phyloP scores from a whole-genome alignment of 495 filamentous ascomycete genomes.

The Astrothelium subdiscretum region DNA sequence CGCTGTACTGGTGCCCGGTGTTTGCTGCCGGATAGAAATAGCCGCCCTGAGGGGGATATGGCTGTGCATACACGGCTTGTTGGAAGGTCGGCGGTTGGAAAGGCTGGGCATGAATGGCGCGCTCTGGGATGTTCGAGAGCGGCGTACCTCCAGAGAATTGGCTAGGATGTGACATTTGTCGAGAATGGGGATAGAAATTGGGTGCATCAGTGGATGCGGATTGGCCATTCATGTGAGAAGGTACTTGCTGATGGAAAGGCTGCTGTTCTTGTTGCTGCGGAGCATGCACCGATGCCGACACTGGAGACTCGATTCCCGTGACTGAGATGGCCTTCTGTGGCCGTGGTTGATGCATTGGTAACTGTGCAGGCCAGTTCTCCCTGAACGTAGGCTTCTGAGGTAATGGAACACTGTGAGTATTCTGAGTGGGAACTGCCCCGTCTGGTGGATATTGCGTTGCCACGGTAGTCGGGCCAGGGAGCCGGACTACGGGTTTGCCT shows the following conservation, averaged over 20 bases:
- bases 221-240: slow-evolving; percentile 51
- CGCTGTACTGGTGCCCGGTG: slow-evolving; percentile 12
- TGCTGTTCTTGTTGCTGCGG: slow-evolving; percentile 65
- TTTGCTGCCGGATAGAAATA: slow-evolving; percentile 30
- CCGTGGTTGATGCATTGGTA: slow-evolving; percentile 92
- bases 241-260: slow-evolving; percentile 87
- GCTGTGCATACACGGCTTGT: slow-evolving; percentile 47
- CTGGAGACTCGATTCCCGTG: slow-evolving; percentile 84
- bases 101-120: slow-evolving; percentile 80
- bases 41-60: slow-evolving; percentile 38
- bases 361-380: slow-evolving; percentile 60
- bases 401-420: slow-evolving; percentile 28
- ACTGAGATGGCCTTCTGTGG: slow-evolving; percentile 93
- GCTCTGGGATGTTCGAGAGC: slow-evolving; percentile 87
- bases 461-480: slow-evolving; percentile 41
- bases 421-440: background rate
- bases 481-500: slow-evolving; percentile 68
- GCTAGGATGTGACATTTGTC: slow-evolving; percentile 62
- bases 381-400: slow-evolving; percentile 64
- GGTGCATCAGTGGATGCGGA: slow-evolving; percentile 31
- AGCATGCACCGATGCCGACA: slow-evolving; percentile 53
- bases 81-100: slow-evolving; percentile 55
- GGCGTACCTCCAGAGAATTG: slow-evolving; percentile 75
- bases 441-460: slow-evolving; percentile 14
- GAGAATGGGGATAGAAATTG: slow-evolving; percentile 38